Percentiles rank a stretch among this genome's conserved stretches.
These are phyloP conservation scores for Komagataella kurtzmanii DNA, from an alignment of 805 yeast species.

Conservation along the genomic window DNA sequence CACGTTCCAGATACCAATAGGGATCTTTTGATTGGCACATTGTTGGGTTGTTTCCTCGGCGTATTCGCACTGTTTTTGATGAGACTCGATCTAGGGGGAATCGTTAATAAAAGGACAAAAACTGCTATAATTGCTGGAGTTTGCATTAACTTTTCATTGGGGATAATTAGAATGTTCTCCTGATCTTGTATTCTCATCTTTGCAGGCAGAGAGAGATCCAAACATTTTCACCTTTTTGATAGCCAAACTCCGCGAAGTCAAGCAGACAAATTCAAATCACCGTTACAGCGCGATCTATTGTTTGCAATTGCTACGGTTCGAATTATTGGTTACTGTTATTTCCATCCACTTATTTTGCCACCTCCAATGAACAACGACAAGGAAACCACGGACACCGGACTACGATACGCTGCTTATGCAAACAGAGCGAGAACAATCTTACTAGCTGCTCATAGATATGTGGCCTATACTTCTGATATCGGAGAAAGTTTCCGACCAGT, in stretches of 20 bases:
- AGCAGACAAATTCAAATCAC: neutral
- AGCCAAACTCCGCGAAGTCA: slow-evolving; percentile 1
- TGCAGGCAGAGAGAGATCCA: neutral
- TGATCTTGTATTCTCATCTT: slow-evolving; percentile 3
- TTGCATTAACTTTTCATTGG: slow-evolving; percentile 53
- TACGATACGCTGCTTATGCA: slow-evolving; percentile 78
- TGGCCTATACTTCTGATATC: slow-evolving; percentile 77
- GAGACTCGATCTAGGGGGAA: slow-evolving; percentile 36
- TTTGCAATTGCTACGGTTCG: neutral
- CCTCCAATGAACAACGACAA: neutral
- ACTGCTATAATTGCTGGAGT: slow-evolving; percentile 67
- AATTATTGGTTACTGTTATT: neutral
- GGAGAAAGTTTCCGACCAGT: slow-evolving; percentile 83
- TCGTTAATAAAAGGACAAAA: slow-evolving; percentile 48
- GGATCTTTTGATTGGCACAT: slow-evolving; percentile 56
- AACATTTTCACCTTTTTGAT: neutral
- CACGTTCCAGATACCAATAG: slow-evolving; percentile 28
- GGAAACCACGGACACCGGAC: slow-evolving; percentile 31
- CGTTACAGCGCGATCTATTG: neutral
- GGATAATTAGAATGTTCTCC: slow-evolving; percentile 37
- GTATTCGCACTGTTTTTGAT: slow-evolving; percentile 52
- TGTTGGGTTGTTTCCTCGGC: slow-evolving; percentile 69
- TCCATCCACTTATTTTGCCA: slow-evolving; percentile 1
- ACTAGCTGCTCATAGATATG: slow-evolving; percentile 64
- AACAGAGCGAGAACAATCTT: slow-evolving; percentile 60